Percentiles rank a stretch among this genome's conserved stretches.
These are phyloP conservation scores for Pseudotsuga menziesii DNA, from an alignment of 75 land plant species.

Conservation along the genomic window DNA sequence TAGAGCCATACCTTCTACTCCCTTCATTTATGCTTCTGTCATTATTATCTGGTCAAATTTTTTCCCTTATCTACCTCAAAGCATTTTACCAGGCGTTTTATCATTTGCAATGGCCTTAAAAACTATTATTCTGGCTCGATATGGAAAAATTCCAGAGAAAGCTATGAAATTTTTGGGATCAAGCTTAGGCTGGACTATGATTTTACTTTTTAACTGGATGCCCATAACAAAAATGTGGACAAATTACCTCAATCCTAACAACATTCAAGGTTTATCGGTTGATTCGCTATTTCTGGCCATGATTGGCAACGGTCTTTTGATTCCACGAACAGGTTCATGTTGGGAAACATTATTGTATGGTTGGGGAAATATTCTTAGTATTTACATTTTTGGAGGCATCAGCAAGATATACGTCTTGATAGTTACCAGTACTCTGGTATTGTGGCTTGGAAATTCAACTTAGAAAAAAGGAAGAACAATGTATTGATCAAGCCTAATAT, in stretches of 20 bases:
- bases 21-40: conserved; percentile 41
- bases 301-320: conserved; percentile 78
- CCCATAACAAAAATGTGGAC: conserved; percentile 93
- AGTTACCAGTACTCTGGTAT: conserved; percentile 37
- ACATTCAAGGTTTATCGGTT: conserved; percentile 81
- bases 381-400: conserved; percentile 55
- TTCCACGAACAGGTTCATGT: conserved; percentile 78
- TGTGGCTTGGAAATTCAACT: too few species aligned
- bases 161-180: conserved; percentile 36
- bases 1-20: conserved; percentile 68
- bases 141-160: conserved; percentile 50
- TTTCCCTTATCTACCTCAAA: conserved; percentile 59
- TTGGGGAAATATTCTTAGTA: conserved; percentile 70
- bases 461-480: too few species aligned
- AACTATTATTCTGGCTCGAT: conserved; percentile 34
- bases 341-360: conserved; percentile 82
- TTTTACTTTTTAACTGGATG: conserved; percentile 94
- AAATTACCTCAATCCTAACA: conserved; percentile 73
- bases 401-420: conserved; percentile 46
- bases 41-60: conserved; percentile 93
- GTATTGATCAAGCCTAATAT: too few species aligned
- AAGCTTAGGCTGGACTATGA: conserved; percentile 86
- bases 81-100: conserved; percentile 54
- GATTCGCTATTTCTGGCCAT: conserved; percentile 73
- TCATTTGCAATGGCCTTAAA: conserved; percentile 34